Evolutionary conservation across 1,284 basidiomycete species (phyloP).

Genomic region (Ceratobasidium sp.): DNA sequence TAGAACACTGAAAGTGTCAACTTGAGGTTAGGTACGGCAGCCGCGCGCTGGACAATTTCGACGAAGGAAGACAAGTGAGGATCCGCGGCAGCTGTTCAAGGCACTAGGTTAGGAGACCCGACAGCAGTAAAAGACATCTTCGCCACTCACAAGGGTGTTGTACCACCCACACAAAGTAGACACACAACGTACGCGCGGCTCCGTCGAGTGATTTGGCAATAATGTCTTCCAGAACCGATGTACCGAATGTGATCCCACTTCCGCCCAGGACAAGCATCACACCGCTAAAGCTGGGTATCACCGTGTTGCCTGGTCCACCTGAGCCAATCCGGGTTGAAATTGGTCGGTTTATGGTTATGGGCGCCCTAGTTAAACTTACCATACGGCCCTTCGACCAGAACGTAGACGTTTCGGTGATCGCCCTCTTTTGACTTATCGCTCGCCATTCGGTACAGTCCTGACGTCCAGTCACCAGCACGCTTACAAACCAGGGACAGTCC

Average conservation of each 20-base stretch:
- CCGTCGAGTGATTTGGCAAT: slow-evolving; percentile 30
- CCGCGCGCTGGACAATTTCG: slow-evolving; percentile 58
- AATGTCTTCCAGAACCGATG: slow-evolving; percentile 41
- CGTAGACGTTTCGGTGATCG: slow-evolving; percentile 32
- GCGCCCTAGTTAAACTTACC: slow-evolving; percentile 25
- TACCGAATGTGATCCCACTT: slow-evolving; percentile 42
- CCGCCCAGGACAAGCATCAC: slow-evolving; percentile 41
- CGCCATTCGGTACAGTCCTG: slow-evolving; percentile 22
- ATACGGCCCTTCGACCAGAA: slow-evolving; percentile 43
- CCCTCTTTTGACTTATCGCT: slow-evolving; percentile 2
- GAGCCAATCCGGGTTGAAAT: not conserved
- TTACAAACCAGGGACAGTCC: slow-evolving; percentile 41
- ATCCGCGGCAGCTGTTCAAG: slow-evolving; percentile 55
- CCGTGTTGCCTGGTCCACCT: slow-evolving; percentile 40
- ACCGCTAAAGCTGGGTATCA: slow-evolving; percentile 39
- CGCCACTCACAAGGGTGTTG: slow-evolving; percentile 40
- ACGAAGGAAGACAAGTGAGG: slow-evolving; percentile 64
- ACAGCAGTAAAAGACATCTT: not conserved
- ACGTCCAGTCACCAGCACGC: slow-evolving; percentile 40
- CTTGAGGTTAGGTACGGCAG: not conserved
- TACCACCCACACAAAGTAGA: slow-evolving; percentile 43
- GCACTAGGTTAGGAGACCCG: not conserved
- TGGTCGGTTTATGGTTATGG: not conserved
- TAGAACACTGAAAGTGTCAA: slow-evolving; percentile 15
- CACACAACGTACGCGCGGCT: slow-evolving; percentile 18